Base-by-base conservation (phyloP, 192 early-diverging fungal genomes). In the Hyaloraphidium curvatum region DNA sequence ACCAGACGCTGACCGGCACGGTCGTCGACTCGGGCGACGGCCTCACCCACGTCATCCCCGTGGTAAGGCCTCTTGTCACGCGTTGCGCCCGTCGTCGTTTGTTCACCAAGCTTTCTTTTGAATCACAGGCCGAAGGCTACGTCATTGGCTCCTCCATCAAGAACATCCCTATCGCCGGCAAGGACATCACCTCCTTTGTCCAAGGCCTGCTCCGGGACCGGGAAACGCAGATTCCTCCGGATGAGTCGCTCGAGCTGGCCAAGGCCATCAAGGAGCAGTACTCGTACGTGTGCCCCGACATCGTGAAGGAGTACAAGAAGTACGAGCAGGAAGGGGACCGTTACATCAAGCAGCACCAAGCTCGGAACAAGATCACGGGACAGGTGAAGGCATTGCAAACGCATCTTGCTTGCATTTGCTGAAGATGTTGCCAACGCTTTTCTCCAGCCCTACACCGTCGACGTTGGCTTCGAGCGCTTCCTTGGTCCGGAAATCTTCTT, bases 401-500 rank as follows among this genome's bases (percentile, higher is more conserved):
- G 30, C n/a, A 19, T n/a, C 11, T 33, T 29, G 16, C 30, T 57
- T 19, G 7, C 1, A 29, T 31, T 28, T 26, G 29, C 26, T 11
- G 26, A 2, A 4, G 23, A 1, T 35, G n/a, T 17, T 33, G 31
- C 7, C 14, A 26, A 55, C 22, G 3, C 37, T 22, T 30, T 35
- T 33, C 61, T 56, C 35, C 62, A 89, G 79, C 67, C 84, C 30
- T 97, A 95, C 65, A 77, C 67, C 28, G 87, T 97, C 14, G 94
- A 97, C 71, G 82, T 97, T 56, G 94, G 94, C 50, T 97, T 86
- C 62, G 94, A 97, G 65, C 87, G 94, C 51, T 97, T 97, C 76
- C 68, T 97, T 54, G 94, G 86, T n/a, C 94, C 94, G 16, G 94
- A 97, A 62, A 87, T 97, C 65, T 97, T 97, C 67, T 97, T 97